phyloP scores from a whole-genome alignment of 2,329 filamentous ascomycete species.

The Amauroascus niger region DNA sequence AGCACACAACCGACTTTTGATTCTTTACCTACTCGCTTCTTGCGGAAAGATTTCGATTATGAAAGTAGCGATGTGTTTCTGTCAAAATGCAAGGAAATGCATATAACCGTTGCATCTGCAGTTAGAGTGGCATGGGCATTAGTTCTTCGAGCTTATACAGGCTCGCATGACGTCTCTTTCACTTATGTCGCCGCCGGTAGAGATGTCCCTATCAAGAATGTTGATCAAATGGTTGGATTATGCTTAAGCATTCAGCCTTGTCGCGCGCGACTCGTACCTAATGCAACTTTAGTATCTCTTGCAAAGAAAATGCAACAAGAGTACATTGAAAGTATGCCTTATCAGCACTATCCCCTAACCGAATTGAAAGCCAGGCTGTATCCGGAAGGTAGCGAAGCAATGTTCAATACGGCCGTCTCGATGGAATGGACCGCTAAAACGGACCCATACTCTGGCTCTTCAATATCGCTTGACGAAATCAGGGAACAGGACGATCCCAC shows the following conservation, averaged over 20 bases:
- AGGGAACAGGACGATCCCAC: constrained; percentile 13
- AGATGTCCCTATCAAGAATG: constrained; percentile 10
- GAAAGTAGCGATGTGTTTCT: neutral
- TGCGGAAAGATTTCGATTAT: constrained; percentile 5
- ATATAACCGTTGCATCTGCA: constrained; percentile 4
- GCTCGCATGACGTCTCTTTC: constrained; percentile 42
- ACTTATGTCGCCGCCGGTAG: constrained; percentile 26
- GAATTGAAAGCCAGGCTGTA: constrained; percentile 11
- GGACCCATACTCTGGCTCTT: constrained; percentile 5
- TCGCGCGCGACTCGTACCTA: neutral
- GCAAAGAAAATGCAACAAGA: constrained; percentile 39
- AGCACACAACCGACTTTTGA: neutral
- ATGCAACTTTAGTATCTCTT: constrained; percentile 29
- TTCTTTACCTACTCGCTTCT: neutral
- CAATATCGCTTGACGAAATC: constrained; percentile 8
- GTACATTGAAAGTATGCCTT: constrained; percentile 39
- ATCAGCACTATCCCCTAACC: constrained; percentile 12
- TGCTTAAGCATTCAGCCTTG: constrained; percentile 12
- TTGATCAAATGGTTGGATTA: constrained; percentile 11
- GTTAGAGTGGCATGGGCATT: constrained; percentile 34
- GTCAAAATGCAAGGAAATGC: constrained; percentile 1
- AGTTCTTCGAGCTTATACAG: constrained; percentile 43
- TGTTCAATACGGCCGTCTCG: constrained; percentile 13
- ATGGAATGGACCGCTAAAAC: constrained; percentile 12
- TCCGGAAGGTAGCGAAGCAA: constrained; percentile 10